A percentile compares a stretch with the other conserved stretches of the same genome.
Evolutionary conservation across 1,284 basidiomycete genomes (phyloP).

Genomic region (Lentinula novae-zelandiae): DNA sequence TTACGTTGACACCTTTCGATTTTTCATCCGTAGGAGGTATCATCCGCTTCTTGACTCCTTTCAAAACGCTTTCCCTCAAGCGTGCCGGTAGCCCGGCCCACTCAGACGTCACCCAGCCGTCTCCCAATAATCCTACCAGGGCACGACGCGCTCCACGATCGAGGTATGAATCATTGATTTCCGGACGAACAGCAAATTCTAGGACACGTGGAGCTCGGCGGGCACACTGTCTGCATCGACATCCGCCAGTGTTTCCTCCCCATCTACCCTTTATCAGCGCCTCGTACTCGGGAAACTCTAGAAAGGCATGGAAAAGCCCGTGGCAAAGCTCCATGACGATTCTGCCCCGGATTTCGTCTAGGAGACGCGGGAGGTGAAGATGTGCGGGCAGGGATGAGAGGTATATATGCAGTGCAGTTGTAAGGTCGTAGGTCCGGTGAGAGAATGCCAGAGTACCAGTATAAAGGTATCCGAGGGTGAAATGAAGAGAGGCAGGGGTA

Average conservation of each 20-base stretch:
- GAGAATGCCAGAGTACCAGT: conserved; percentile 93
- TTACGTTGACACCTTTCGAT: conserved; percentile 25
- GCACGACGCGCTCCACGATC: conserved; percentile 70
- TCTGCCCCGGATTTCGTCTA: conserved; percentile 77
- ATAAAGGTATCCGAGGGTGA: conserved; percentile 92
- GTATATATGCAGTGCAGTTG: conserved; percentile 89
- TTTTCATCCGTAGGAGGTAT: background rate
- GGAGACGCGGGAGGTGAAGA: conserved; percentile 73
- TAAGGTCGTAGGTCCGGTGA: conserved; percentile 88
- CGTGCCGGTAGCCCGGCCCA: conserved; percentile 69
- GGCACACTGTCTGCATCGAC: conserved; percentile 78
- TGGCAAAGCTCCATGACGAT: conserved; percentile 86
- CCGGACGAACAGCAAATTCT: conserved; percentile 70
- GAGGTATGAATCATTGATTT: conserved; percentile 71
- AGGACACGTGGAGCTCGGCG: conserved; percentile 76
- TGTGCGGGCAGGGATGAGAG: conserved; percentile 68
- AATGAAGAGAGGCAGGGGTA: conserved; percentile 91
- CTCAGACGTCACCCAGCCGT: conserved; percentile 81
- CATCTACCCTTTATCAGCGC: conserved; percentile 66
- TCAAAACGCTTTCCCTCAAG: conserved; percentile 64
- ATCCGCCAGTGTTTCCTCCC: conserved; percentile 62
- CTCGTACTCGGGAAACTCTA: conserved; percentile 74
- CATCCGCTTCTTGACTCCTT: conserved; percentile 62
- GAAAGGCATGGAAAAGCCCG: conserved; percentile 79
- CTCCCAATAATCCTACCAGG: conserved; percentile 77